Percentiles rank a stretch among this genome's conserved stretches.
phyloP scores from a whole-genome alignment of 176 grass and related monocot species.

The Rhynchospora breviuscula region DNA sequence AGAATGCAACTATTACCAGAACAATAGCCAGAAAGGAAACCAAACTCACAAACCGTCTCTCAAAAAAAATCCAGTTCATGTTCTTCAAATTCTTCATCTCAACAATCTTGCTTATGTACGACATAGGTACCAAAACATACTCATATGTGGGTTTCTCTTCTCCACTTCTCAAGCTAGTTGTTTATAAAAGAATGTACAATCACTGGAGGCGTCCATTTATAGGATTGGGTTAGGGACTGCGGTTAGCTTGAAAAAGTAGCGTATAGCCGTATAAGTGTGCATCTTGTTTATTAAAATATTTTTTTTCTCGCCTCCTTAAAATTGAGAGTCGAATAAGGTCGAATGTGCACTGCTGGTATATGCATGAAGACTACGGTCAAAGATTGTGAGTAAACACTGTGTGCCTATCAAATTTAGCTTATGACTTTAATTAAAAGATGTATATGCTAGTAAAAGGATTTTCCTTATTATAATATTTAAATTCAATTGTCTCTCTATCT shows the following conservation, averaged over 20 bases:
- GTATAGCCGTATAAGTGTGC: neutral
- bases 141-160: neutral
- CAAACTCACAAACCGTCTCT: neutral
- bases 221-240: neutral
- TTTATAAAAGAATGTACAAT: conserved; percentile 5
- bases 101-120: neutral
- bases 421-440: too few relatives aligned
- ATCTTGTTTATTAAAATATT: neutral
- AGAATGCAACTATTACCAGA: neutral
- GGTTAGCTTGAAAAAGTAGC: neutral
- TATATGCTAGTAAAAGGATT: too few relatives aligned
- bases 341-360: neutral
- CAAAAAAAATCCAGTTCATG: conserved; percentile 10
- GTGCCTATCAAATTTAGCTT: too few relatives aligned
- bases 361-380: too few relatives aligned
- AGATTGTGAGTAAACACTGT: too few relatives aligned
- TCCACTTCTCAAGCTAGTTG: neutral
- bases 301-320: neutral
- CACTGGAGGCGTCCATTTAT: conserved; percentile 13
- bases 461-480: too few relatives aligned
- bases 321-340: neutral
- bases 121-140: neutral
- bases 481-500: too few relatives aligned
- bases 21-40: neutral
- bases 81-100: conserved; percentile 15